These are phyloP conservation scores for Endocalyx cinctus DNA, from an alignment of 2,329 filamentous ascomycete species.

Conservation along the genomic window DNA sequence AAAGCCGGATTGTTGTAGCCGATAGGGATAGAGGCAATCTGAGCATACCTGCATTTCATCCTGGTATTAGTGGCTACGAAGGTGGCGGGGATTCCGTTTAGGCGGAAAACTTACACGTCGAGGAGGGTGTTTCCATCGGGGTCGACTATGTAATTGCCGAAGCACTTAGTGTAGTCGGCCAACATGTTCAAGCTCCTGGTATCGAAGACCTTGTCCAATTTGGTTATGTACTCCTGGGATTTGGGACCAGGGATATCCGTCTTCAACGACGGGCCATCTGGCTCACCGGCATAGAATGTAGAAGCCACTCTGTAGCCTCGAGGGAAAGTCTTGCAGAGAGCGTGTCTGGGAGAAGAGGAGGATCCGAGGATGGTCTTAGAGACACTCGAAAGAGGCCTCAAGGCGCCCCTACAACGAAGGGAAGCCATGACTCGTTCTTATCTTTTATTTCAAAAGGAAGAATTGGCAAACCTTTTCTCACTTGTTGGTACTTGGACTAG, in stretches of 20 bases:
- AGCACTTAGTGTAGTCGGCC: conserved; percentile 67
- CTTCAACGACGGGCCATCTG: conserved; percentile 48
- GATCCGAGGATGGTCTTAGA: conserved; percentile 12
- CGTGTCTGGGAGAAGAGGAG: conserved; percentile 9
- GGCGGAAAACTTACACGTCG: conserved; percentile 66
- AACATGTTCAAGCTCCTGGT: conserved; percentile 82
- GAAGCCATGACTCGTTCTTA: no score
- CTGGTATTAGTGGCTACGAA: no score
- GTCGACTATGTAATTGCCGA: conserved; percentile 77
- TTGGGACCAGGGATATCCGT: conserved; percentile 70
- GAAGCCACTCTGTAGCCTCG: conserved; percentile 22
- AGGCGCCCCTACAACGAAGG: conserved; percentile 21
- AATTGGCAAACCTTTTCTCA: no score
- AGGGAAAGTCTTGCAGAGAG: conserved; percentile 9
- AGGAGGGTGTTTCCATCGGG: conserved; percentile 67
- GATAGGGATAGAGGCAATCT: conserved; percentile 88
- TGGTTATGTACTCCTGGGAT: conserved; percentile 62
- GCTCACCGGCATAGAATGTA: conserved; percentile 38
- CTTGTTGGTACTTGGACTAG: no score
- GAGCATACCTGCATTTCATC: conserved; percentile 83
- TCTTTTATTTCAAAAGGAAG: no score
- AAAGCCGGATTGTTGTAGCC: conserved; percentile 88
- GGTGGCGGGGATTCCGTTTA: no score
- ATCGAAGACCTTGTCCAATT: conserved; percentile 77
- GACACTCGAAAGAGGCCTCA: conserved; percentile 19